Percentiles rank a stretch among this genome's conserved stretches.
These are phyloP conservation scores for Mucor lusitanicus DNA, from an alignment of 371 early-diverging fungal genomes.

Conservation along the genomic window DNA sequence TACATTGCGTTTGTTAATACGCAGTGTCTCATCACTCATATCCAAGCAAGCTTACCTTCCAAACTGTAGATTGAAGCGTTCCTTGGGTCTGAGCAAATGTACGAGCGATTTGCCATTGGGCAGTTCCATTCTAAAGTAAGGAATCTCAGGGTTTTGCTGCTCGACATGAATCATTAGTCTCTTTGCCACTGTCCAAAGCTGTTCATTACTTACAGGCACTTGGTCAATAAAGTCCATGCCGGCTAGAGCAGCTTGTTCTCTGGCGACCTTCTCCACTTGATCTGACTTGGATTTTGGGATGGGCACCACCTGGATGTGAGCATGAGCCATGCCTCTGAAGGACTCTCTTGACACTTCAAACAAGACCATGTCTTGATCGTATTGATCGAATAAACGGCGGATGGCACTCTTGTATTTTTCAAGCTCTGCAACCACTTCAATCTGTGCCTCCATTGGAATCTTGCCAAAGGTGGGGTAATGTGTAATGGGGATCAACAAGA, in stretches of 20 bases:
- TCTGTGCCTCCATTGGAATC: constrained; percentile 44
- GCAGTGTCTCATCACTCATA: not conserved
- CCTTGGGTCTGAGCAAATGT: constrained; percentile 45
- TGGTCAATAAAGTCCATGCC: constrained; percentile 39
- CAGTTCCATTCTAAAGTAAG: constrained; percentile 69
- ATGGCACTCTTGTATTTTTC: constrained; percentile 61
- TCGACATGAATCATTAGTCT: not conserved
- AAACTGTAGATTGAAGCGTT: constrained; percentile 70
- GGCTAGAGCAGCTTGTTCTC: constrained; percentile 37
- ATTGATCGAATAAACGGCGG: constrained; percentile 41
- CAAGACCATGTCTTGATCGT: constrained; percentile 62
- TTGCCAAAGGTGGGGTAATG: constrained; percentile 63
- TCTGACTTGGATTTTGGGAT: constrained; percentile 39
- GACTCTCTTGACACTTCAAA: constrained; percentile 69
- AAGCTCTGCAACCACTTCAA: constrained; percentile 54
- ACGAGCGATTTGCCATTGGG: constrained; percentile 53
- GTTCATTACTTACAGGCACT: constrained; percentile 43
- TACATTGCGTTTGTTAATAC: not conserved
- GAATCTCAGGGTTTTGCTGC: constrained; percentile 34
- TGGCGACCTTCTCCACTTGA: constrained; percentile 32
- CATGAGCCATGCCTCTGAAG: constrained; percentile 51
- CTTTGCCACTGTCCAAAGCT: not conserved
- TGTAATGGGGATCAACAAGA: constrained; percentile 72
- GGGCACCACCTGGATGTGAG: constrained; percentile 69
- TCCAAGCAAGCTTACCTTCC: constrained; percentile 53